These are phyloP conservation scores for Graphilbum sp. DNA, from an alignment of 2,329 filamentous ascomycete genomes.

Conservation along the genomic window DNA sequence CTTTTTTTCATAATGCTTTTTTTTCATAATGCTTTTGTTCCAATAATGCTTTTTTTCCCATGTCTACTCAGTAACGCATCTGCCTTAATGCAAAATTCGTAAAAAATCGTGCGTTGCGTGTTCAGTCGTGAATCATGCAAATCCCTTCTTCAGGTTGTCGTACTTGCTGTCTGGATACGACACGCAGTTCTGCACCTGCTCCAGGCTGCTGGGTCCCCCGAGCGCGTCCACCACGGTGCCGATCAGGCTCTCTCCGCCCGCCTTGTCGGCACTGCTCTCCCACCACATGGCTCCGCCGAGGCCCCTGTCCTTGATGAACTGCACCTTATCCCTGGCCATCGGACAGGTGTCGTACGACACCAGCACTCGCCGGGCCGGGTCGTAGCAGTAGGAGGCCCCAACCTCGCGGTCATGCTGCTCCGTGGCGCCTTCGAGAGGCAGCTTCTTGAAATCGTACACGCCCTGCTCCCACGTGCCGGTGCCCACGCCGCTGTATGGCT, in stretches of 20 bases:
- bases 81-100: no score
- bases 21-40: no score
- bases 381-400: conserved; percentile 65
- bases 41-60: no score
- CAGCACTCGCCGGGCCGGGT: conserved; percentile 44
- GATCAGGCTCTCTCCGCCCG: conserved; percentile 51
- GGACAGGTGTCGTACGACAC: conserved; percentile 63
- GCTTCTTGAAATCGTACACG: conserved; percentile 74
- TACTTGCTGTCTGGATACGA: conserved; percentile 51
- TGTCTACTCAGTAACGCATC: no score
- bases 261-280: conserved; percentile 70
- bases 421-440: conserved; percentile 51
- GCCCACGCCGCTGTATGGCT: conserved; percentile 54
- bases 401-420: conserved; percentile 47
- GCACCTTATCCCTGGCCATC: conserved; percentile 52
- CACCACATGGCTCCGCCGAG: conserved; percentile 96
- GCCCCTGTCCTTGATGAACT: conserved; percentile 47
- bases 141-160: conserved; percentile 41
- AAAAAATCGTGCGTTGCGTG: no score
- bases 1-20: no score
- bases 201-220: conserved; percentile 34
- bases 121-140: not conserved
- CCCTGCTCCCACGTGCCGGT: conserved; percentile 72
- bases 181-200: conserved; percentile 41
- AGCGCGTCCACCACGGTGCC: conserved; percentile 41